Conservation (phyloP, 805 yeast genomes). For the Yamadazyma ubonensis region DNA sequence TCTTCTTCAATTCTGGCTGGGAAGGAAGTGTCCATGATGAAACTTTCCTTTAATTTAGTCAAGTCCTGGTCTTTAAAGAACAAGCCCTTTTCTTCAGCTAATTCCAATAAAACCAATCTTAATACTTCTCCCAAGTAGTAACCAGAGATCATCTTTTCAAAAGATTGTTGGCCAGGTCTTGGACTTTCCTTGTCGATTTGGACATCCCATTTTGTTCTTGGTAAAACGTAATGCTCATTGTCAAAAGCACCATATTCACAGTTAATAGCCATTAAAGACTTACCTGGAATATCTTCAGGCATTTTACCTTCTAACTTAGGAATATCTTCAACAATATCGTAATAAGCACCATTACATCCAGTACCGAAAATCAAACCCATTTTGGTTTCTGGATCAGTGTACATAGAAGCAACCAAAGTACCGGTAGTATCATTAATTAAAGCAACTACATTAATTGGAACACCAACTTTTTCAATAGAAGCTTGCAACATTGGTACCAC, state of each 20-base stretch:
- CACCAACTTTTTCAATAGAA: slow-evolving; percentile 59
- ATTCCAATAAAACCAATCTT: slow-evolving; percentile 75
- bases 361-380: slow-evolving; percentile 98
- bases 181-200: slow-evolving; percentile 83
- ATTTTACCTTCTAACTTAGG: slow-evolving; percentile 78
- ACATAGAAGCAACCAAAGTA: slow-evolving; percentile 92
- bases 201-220: slow-evolving; percentile 86
- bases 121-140: slow-evolving; percentile 91
- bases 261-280: slow-evolving; percentile 89
- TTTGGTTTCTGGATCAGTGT: slow-evolving; percentile 82
- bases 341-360: slow-evolving; percentile 96
- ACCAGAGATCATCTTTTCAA: slow-evolving; percentile 97
- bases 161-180: slow-evolving; percentile 93
- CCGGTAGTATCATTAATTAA: slow-evolving; percentile 97
- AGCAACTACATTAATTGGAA: slow-evolving; percentile 87
- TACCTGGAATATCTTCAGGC: slow-evolving; percentile 58
- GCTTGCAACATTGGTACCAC: slow-evolving; percentile 88
- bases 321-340: slow-evolving; percentile 67
- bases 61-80: slow-evolving; percentile 73
- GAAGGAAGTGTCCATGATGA: slow-evolving; percentile 84
- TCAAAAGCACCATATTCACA: slow-evolving; percentile 99
- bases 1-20: slow-evolving; percentile 88
- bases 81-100: slow-evolving; percentile 55
- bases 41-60: slow-evolving; percentile 57
- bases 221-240: slow-evolving; percentile 78